A percentile compares a stretch with the other conserved stretches of the same genome.
Evolutionary conservation across 495 filamentous ascomycete genomes (phyloP).

Genomic region (Aspergillus coremiiformis): DNA sequence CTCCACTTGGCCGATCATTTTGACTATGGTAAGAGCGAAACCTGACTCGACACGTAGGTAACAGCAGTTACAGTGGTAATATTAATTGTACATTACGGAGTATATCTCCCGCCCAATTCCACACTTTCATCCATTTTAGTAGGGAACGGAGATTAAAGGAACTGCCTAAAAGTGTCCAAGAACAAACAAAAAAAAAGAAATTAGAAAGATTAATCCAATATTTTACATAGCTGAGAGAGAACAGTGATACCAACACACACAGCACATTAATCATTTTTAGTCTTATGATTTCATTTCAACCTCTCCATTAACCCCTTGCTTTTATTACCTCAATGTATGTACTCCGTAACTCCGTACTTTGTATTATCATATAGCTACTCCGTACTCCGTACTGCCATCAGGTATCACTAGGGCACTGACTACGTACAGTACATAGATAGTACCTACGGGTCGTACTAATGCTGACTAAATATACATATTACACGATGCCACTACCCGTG

Average conservation of each 20-base stretch:
- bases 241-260: not conserved
- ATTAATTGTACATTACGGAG: not conserved
- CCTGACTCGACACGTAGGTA: constrained; percentile 2
- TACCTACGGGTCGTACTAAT: too few relatives aligned
- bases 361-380: too few relatives aligned
- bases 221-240: too few relatives aligned
- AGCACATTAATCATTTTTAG: not conserved
- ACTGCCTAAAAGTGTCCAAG: not conserved
- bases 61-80: not conserved
- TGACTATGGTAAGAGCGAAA: constrained; percentile 16
- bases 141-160: too few relatives aligned
- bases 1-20: constrained; percentile 24
- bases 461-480: not conserved
- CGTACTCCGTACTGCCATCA: not conserved
- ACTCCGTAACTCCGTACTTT: not conserved
- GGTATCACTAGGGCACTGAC: not conserved
- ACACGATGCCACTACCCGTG: too few relatives aligned
- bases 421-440: too few relatives aligned
- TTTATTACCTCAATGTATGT: not conserved
- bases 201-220: too few relatives aligned
- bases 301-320: not conserved
- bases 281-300: constrained; percentile 2
- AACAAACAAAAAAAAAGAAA: too few relatives aligned
- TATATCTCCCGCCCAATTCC: too few relatives aligned
- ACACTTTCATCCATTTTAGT: too few relatives aligned